Conservation (phyloP, 2,329 filamentous ascomycete genomes). For the Xylariaceae sp. region DNA sequence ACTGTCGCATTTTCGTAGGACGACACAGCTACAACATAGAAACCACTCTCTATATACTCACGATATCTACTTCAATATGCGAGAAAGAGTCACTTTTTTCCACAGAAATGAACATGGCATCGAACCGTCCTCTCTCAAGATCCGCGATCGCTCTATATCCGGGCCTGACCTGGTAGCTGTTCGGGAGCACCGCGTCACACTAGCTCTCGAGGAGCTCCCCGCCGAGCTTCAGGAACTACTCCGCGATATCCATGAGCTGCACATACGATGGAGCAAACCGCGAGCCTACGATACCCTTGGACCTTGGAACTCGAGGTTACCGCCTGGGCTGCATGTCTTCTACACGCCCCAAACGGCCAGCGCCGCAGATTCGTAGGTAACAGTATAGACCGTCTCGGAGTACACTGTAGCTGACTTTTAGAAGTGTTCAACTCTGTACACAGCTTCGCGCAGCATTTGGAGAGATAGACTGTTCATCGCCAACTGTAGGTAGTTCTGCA, state of each 20-base stretch:
- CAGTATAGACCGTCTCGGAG: background rate
- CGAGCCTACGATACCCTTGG: slow-evolving; percentile 63
- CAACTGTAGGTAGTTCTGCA: slow-evolving; percentile 37
- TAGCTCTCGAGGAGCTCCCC: slow-evolving; percentile 77
- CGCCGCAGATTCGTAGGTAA: slow-evolving; percentile 34
- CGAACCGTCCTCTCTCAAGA: slow-evolving; percentile 66
- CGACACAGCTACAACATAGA: background rate
- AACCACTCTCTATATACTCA: background rate
- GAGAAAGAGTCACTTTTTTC: slow-evolving; percentile 81
- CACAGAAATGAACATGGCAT: slow-evolving; percentile 69
- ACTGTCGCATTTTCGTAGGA: no score
- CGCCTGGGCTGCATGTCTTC: slow-evolving; percentile 83
- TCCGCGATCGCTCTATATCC: slow-evolving; percentile 63
- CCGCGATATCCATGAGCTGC: slow-evolving; percentile 71
- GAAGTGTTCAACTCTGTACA: slow-evolving; percentile 41
- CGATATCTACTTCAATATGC: slow-evolving; percentile 58
- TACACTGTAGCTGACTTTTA: slow-evolving; percentile 15
- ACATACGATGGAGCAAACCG: slow-evolving; percentile 78
- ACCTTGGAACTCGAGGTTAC: slow-evolving; percentile 76
- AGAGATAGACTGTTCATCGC: slow-evolving; percentile 44
- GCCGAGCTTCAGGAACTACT: slow-evolving; percentile 68
- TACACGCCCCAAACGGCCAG: slow-evolving; percentile 63
- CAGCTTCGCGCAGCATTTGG: slow-evolving; percentile 44
- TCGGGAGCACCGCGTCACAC: slow-evolving; percentile 80
- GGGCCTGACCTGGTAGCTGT: slow-evolving; percentile 67